phyloP scores from a whole-genome alignment of 148 eudicot genomes.

The Rheum nobile region DNA sequence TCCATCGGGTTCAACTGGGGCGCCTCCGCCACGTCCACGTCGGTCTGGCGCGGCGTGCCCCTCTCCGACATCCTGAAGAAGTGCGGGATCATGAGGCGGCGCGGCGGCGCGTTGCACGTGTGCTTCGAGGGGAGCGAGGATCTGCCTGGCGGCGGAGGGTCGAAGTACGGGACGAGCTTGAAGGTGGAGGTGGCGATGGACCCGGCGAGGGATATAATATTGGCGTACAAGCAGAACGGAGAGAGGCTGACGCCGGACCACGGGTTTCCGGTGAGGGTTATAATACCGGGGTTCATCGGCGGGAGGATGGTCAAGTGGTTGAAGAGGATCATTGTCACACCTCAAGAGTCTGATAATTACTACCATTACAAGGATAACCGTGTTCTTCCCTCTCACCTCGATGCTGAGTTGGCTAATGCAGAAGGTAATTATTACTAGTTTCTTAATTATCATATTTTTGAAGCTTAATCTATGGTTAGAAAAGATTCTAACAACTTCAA shows the following conservation, averaged over 20 bases:
- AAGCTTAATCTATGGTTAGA: too few species aligned
- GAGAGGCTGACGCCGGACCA: constrained; percentile 60
- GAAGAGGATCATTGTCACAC: constrained; percentile 62
- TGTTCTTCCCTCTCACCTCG: constrained; percentile 83
- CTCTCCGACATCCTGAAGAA: constrained; percentile 40
- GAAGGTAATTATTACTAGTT: constrained; percentile 37
- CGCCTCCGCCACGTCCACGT: constrained; percentile 61
- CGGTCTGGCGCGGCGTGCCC: constrained; percentile 85
- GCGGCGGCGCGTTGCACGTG: constrained; percentile 57
- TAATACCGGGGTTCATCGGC: constrained; percentile 89
- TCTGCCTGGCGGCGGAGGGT: constrained; percentile 91
- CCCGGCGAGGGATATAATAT: constrained; percentile 62
- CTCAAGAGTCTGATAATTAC: constrained; percentile 57
- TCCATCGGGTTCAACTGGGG: constrained; percentile 97
- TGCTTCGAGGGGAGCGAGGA: constrained; percentile 96
- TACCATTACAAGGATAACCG: constrained; percentile 78
- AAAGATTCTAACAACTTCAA: too few species aligned
- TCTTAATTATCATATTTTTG: too few species aligned
- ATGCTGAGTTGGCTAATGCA: constrained; percentile 75
- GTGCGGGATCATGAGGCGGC: constrained; percentile 48
- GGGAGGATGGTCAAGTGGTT: constrained; percentile 96
- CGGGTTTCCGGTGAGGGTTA: constrained; percentile 70
- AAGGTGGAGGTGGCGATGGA: constrained; percentile 66
- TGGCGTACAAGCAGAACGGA: constrained; percentile 90
- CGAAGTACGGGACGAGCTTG: constrained; percentile 80